Base-by-base conservation (phyloP, 1,284 basidiomycete species). In the Trichosporon sp. region DNA sequence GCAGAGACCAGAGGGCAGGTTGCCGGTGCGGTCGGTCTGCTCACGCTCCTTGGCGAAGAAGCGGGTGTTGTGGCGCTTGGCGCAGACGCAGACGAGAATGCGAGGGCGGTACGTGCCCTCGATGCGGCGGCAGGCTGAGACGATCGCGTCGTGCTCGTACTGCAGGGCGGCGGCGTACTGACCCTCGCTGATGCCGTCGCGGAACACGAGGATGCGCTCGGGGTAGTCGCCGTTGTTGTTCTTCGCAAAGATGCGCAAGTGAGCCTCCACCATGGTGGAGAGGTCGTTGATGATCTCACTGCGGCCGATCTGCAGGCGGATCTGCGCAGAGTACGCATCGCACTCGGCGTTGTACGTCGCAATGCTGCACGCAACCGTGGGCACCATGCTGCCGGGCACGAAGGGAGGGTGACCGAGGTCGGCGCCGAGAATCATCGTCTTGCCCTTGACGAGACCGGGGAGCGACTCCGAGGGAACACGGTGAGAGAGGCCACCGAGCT, bases 141-240 rank as follows among this genome's bases (percentile, higher is more conserved):
- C 71, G 62, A 83, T 74, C 1, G 78, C 77, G 7, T 71, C 49
- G 34, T 81, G 74, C 69, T 83, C 81, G 58, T 75, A 70, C 36
- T 79, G 72, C 3, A 81, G 72, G 19, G 78, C 79, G 2, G 75
- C 71, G 32, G 79, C 75, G 65, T 79, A 82, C 69, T 83, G 82
- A 0, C 82, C 82, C 62, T 82, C 81, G 23, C 77, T 79, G 27
- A 83, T 79, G 32, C 82, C 82, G 65, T 83, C 82, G 62, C 82
- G 79, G 73, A 80, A 81, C 63, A 82, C 73, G 59, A 81, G 71
- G 57, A 82, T 78, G 25, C 72, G 73, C 6, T 77, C 72, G 10
- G 80, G 79, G 33, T 78, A 71, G 13, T 69, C 68, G 33, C 72
- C 75, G 40, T 67, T 63, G 58, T 80, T 78, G 36, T 70, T 65